Conservation (phyloP, 345 rosid species). For the Salix brachista region DNA sequence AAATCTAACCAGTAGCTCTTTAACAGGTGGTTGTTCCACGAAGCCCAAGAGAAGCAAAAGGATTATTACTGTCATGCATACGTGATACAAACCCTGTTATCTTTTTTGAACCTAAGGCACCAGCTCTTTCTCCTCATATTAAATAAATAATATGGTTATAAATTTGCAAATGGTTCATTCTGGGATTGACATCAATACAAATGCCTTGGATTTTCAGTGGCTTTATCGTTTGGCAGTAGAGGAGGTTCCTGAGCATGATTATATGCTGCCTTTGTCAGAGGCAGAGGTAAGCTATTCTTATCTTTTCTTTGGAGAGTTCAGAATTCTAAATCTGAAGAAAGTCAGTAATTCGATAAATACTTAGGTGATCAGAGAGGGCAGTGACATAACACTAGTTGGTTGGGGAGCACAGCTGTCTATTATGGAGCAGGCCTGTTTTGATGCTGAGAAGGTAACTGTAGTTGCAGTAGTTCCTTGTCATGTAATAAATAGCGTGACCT, state of each 20-base stretch:
- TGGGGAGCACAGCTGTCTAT: slow-evolving; percentile 93
- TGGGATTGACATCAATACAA: not conserved
- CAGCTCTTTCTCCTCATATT: not conserved
- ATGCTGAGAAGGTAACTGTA: slow-evolving; percentile 58
- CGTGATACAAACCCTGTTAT: slow-evolving; percentile 84
- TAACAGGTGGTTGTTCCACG: slow-evolving; percentile 80
- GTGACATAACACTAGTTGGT: slow-evolving; percentile 82
- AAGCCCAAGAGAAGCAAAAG: slow-evolving; percentile 85
- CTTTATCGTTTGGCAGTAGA: slow-evolving; percentile 82
- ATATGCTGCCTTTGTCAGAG: slow-evolving; percentile 79
- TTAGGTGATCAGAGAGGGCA: slow-evolving; percentile 80
- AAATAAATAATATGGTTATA: slow-evolving; percentile 1
- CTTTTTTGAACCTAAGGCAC: slow-evolving; percentile 90
- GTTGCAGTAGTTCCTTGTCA: not conserved
- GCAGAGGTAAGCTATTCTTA: slow-evolving; percentile 58
- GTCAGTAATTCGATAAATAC: slow-evolving; percentile 4
- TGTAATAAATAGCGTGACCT: not conserved
- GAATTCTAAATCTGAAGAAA: slow-evolving; percentile 15
- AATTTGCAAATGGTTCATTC: slow-evolving; percentile 6
- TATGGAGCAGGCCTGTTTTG: slow-evolving; percentile 80
- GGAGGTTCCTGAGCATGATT: slow-evolving; percentile 85
- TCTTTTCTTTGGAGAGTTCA: not conserved
- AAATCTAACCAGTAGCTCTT: not conserved
- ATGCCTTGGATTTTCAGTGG: slow-evolving; percentile 51
- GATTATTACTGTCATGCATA: slow-evolving; percentile 66